Percentiles rank a stretch among this genome's conserved stretches.
Conservation (phyloP, 225 moss, liverwort and hornwort species). For the Straminergon stramineum region DNA sequence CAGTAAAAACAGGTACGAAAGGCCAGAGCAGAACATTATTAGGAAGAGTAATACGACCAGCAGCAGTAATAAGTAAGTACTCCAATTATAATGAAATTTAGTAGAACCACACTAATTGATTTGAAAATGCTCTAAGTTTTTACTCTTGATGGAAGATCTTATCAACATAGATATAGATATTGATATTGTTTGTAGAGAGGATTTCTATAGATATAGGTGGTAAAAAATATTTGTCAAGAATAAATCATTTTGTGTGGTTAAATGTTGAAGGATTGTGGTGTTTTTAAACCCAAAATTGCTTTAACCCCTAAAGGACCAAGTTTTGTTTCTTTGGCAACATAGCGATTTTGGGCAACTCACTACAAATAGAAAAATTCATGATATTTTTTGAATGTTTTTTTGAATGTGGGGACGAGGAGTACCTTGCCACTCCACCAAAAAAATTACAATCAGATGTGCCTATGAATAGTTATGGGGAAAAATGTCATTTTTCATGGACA, state of each 20-base stretch:
- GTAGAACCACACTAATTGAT: not conserved
- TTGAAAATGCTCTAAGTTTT: not conserved
- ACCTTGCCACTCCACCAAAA: no score
- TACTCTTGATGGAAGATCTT: not conserved
- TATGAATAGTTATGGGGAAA: no score
- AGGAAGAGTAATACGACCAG: not conserved
- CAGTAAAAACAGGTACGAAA: not conserved
- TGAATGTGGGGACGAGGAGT: no score
- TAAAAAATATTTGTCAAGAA: not conserved
- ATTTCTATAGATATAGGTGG: not conserved
- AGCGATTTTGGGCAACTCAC: no score
- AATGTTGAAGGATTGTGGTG: fast-evolving
- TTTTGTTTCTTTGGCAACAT: no score
- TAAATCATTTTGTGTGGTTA: not conserved
- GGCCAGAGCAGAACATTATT: not conserved
- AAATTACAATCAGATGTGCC: no score
- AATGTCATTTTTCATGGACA: no score
- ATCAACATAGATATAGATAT: no score
- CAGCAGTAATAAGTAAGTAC: not conserved
- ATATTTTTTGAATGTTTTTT: no score
- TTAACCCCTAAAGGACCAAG: no score
- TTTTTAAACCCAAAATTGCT: fast-evolving
- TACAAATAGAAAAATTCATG: no score
- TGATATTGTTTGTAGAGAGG: not conserved
- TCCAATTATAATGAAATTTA: not conserved